Percentiles rank a stretch among this genome's conserved stretches.
phyloP scores from a whole-genome alignment of 208 protist genomes.

The Acanthamoeba sp. region DNA sequence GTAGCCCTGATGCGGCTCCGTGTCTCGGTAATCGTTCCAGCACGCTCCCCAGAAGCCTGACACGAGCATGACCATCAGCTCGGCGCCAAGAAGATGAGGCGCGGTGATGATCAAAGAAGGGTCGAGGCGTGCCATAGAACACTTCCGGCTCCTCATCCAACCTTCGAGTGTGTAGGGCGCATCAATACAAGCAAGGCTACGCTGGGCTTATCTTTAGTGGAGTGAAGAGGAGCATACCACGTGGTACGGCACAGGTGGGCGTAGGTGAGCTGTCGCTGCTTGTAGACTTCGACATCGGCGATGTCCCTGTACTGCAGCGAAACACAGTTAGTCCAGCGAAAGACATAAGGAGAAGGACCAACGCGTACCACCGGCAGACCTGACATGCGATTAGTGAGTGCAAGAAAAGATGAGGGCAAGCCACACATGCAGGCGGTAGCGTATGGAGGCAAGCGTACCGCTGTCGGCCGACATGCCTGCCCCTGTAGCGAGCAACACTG shows the following conservation, averaged over 20 bases:
- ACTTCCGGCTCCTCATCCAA: conserved; percentile 38
- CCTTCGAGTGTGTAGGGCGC: no score
- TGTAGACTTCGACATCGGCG: conserved; percentile 31
- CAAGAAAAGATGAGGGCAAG: background rate
- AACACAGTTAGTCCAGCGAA: background rate
- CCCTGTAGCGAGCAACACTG: conserved; percentile 14
- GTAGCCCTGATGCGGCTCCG: background rate
- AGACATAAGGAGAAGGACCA: background rate
- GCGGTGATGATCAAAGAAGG: no score
- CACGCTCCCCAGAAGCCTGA: conserved; percentile 53
- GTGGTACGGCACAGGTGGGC: conserved; percentile 21
- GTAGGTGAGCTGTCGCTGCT: conserved; percentile 27
- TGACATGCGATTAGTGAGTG: background rate
- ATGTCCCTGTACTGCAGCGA: conserved; percentile 48
- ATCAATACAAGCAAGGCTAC: background rate
- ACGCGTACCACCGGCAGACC: background rate
- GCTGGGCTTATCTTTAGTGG: background rate
- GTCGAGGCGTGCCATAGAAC: conserved; percentile 46
- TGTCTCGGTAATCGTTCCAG: conserved; percentile 48
- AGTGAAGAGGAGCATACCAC: conserved; percentile 1
- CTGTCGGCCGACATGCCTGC: conserved; percentile 56
- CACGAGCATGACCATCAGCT: background rate
- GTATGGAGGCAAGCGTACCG: background rate
- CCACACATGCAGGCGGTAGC: background rate
- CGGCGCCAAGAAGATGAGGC: no score